phyloP scores from a whole-genome alignment of 2,329 filamentous ascomycete genomes.

The Talaromyces sp. region DNA sequence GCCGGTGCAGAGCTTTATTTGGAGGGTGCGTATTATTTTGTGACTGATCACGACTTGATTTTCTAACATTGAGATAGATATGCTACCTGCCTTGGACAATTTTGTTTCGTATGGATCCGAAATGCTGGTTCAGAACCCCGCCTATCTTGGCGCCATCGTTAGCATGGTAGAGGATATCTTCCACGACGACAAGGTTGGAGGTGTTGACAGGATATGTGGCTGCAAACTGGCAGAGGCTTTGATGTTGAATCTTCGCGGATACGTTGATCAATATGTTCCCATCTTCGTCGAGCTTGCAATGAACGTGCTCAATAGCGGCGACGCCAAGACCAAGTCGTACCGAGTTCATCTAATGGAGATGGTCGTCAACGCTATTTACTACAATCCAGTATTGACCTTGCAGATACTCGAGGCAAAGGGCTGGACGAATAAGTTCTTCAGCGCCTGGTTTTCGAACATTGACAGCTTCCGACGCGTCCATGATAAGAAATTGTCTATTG shows the following conservation, averaged over 20 bases:
- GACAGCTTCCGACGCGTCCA: constrained; percentile 89
- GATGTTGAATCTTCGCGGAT: constrained; percentile 88
- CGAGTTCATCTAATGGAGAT: constrained; percentile 97
- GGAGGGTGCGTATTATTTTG: constrained; percentile 48
- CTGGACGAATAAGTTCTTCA: constrained; percentile 99
- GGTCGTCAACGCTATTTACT: constrained; percentile 97
- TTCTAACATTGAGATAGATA: constrained; percentile 52
- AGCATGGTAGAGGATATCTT: constrained; percentile 97
- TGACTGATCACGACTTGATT: background rate
- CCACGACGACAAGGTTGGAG: constrained; percentile 81
- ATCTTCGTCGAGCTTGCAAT: constrained; percentile 89
- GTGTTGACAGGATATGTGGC: constrained; percentile 90
- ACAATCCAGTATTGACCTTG: constrained; percentile 81
- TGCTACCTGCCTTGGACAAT: constrained; percentile 96
- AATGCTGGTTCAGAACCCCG: constrained; percentile 73
- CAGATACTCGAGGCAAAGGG: constrained; percentile 83
- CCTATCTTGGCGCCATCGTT: constrained; percentile 81
- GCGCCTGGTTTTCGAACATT: constrained; percentile 95
- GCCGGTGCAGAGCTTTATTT: constrained; percentile 93
- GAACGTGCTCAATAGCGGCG: constrained; percentile 65
- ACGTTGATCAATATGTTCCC: constrained; percentile 81
- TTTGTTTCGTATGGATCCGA: constrained; percentile 89
- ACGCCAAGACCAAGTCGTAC: constrained; percentile 86
- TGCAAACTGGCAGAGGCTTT: constrained; percentile 96
- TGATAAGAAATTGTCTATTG: constrained; percentile 97